These are phyloP conservation scores for Arachis monticola DNA, from an alignment of 331 rosid species.

Conservation along the genomic window DNA sequence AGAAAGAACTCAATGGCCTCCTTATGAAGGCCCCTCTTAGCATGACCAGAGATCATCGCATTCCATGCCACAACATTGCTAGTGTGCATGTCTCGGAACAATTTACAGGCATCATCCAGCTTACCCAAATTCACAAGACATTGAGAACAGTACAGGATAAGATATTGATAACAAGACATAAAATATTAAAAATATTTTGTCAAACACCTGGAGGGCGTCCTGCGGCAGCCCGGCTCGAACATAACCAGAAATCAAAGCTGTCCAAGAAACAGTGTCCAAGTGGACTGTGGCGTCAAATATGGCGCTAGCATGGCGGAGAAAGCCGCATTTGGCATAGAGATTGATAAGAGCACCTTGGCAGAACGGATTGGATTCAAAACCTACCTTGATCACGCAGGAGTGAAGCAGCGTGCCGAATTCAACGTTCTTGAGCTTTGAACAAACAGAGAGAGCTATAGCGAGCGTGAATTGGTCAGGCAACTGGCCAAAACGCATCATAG, in stretches of 20 bases:
- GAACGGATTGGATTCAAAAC: constrained; percentile 49
- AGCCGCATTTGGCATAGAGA: constrained; percentile 68
- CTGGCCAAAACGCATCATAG: constrained; percentile 42
- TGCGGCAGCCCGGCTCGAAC: constrained; percentile 57
- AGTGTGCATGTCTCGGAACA: constrained; percentile 58
- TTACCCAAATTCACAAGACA: constrained; percentile 56
- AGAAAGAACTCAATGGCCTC: constrained; percentile 61
- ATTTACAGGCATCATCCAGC: constrained; percentile 55
- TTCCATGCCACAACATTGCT: constrained; percentile 87
- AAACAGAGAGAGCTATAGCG: constrained; percentile 62
- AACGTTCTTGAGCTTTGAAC: constrained; percentile 56
- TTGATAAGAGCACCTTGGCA: constrained; percentile 65
- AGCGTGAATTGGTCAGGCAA: constrained; percentile 65
- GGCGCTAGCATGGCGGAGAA: constrained; percentile 52
- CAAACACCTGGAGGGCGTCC: constrained; percentile 65
- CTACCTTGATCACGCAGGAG: constrained; percentile 52
- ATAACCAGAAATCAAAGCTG: constrained; percentile 75
- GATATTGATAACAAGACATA: too few species aligned
- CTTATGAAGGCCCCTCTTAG: constrained; percentile 53
- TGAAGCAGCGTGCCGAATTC: constrained; percentile 65
- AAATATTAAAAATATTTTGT: constrained; percentile 64
- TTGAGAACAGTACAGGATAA: constrained; percentile 72
- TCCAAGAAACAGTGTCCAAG: constrained; percentile 65
- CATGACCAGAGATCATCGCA: constrained; percentile 90
- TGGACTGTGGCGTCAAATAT: constrained; percentile 49